phyloP scores from a whole-genome alignment of 2,329 filamentous ascomycete genomes.

The Alternaria gaisen region DNA sequence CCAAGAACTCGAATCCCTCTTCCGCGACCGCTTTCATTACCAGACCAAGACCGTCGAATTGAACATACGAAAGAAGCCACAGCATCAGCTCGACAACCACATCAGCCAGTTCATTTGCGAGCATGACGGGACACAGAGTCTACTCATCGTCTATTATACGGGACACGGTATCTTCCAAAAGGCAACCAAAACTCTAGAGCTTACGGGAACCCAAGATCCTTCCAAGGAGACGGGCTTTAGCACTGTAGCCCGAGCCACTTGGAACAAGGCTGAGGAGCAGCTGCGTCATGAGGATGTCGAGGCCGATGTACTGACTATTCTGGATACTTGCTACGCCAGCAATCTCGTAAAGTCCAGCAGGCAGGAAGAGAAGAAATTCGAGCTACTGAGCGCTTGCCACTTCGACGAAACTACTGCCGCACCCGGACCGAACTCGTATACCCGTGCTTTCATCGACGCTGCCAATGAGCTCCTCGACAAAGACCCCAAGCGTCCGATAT shows the following conservation, averaged over 20 bases:
- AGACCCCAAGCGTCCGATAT: conserved; percentile 37
- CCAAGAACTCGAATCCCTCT: conserved; percentile 40
- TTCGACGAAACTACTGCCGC: conserved; percentile 38
- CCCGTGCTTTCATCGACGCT: conserved; percentile 45
- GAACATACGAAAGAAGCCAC: conserved; percentile 41
- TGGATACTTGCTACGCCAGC: conserved; percentile 52
- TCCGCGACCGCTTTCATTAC: conserved; percentile 42
- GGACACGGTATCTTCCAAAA: conserved; percentile 47
- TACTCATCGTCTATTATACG: conserved; percentile 53
- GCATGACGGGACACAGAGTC: conserved; percentile 42
- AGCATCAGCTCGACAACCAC: conserved; percentile 45
- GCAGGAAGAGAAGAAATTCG: conserved; percentile 39
- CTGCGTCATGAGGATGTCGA: conserved; percentile 41
- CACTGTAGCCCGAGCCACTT: conserved; percentile 42
- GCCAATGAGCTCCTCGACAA: conserved; percentile 33
- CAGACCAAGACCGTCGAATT: conserved; percentile 44
- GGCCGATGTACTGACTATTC: conserved; percentile 49
- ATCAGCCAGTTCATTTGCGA: conserved; percentile 40
- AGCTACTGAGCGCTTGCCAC: conserved; percentile 44
- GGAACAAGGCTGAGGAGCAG: conserved; percentile 45
- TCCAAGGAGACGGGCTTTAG: conserved; percentile 29
- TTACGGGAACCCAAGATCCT: conserved; percentile 32
- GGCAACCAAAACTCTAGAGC: conserved; percentile 33
- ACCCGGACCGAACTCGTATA: conserved; percentile 45
- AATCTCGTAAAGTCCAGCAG: conserved; percentile 43